Base-by-base conservation (phyloP, 2,329 filamentous ascomycete genomes). In the Colletotrichum cuscutae region DNA sequence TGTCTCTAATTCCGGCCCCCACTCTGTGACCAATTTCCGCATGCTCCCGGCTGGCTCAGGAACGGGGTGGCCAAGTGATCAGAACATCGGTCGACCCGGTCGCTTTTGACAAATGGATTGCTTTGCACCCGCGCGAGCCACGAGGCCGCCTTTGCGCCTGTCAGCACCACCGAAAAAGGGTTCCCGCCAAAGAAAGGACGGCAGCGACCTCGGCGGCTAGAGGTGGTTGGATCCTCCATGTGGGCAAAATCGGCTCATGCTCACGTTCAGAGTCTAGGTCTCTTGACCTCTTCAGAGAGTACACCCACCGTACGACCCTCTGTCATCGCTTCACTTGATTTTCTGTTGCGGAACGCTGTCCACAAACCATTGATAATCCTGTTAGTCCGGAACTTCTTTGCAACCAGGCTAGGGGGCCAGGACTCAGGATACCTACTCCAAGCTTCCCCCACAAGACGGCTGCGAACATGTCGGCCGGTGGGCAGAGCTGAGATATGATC, bases 31-130 rank as follows among this genome's bases (percentile, higher is more conserved):
- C 54, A 53, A 69, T 60, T 46, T 70, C 66, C 70, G 66, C 59
- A 61, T 63, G 42, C 60, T 69, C 54, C 70, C 56, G 70, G 70
- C 70, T 70, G 70, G 66, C 66, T 35, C 66, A 61, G 66, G 70
- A 70, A 70, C 65, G 70, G 53, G 15, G 70, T 61, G 46, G 32
- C 65, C 65, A 57, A 70, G 28, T 65, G 65, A 70, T 35, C 70
- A 56, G n/a, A 64, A 37, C 70, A 65, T 70, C 70, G 70, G 66
- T 54, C 32, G 65, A 24, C 70, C 60, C 66, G 70, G 70, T 57
- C 53, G 35, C n/a, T 56, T 26, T 56, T 56, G 70, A 61, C 60
- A 37, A 70, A 72, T 65, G 60, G 46, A 49, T 65, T 26, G 24
- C 24, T 26, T 65, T 62, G 59, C 60, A 49, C 19, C 42, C 42